Evolutionary conservation across 306 rosid species (phyloP), one percentile per base, ranked within the genome.

Genomic region (Glycine tomentella): DNA sequence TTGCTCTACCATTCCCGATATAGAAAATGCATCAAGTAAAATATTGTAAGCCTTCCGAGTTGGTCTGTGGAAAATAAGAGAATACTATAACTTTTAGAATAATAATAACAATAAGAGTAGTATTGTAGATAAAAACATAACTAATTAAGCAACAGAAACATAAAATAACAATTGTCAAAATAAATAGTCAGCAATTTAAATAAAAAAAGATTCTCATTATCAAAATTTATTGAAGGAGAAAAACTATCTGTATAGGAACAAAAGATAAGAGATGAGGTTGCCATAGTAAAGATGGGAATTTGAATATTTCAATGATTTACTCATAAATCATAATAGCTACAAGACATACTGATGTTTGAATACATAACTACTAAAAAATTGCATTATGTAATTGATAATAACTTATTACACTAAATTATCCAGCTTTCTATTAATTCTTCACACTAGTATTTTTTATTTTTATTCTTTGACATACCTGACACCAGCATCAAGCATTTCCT

Each of bases 401-500:
- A 57, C 44, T 2, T 13, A 49, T 55, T 42, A 14, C 1, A 12
- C 49, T 25, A 55, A 46, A 69, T 6, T 15, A 59, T 58, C 25
- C 14, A 79, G 80, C 70, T 20, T 70, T 72, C 70, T 40, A 20
- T 13, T n/a, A 68, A 74, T 40, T 55, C 34, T 33, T 9, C 55
- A 14, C 44, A 69, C 15, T 46, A 72, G 40, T 57, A 51, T 12
- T 64, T 58, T n/a, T 46, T 68, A 61, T 33, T 58, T 69, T 73
- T 25, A 25, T 25, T 25, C 2, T 25, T 61, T 80, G 38, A 80
- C 81, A 83, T 79, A 93, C 98, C 98, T 95, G 84, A 95, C 92
- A 84, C 97, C 97, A 66, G 99, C 97, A 79, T 92, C 92, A 67
- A 95, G 99, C 98, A 95, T 95, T 84, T 95, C 97, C 89, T 93